phyloP scores from a whole-genome alignment of 2,329 filamentous ascomycete species.

The Chrysosporium queenslandicum region DNA sequence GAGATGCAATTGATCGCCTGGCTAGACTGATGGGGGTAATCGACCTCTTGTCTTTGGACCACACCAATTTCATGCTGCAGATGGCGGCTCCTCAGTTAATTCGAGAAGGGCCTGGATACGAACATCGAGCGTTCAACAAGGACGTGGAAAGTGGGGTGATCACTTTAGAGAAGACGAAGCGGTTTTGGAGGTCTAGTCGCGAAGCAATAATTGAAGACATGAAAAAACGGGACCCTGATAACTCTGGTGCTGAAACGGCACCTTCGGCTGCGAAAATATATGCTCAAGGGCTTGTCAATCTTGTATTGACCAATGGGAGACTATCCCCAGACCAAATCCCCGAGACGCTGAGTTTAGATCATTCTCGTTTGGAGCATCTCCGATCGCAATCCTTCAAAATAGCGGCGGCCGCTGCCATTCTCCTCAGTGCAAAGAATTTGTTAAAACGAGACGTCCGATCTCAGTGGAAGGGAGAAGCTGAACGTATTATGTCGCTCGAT shows the following conservation, averaged over 20 bases:
- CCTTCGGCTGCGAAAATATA: slow-evolving; percentile 42
- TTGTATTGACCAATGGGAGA: slow-evolving; percentile 45
- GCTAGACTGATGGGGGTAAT: slow-evolving; percentile 54
- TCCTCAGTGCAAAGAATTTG: slow-evolving; percentile 56
- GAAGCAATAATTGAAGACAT: slow-evolving; percentile 40
- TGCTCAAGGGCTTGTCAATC: slow-evolving; percentile 49
- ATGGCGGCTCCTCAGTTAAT: slow-evolving; percentile 51
- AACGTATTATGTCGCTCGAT: slow-evolving; percentile 46
- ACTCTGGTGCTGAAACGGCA: slow-evolving; percentile 27
- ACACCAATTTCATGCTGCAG: slow-evolving; percentile 56
- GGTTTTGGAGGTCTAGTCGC: slow-evolving; percentile 44
- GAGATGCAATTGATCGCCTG: slow-evolving; percentile 53
- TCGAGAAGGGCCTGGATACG: slow-evolving; percentile 52
- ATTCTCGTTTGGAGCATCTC: slow-evolving; percentile 43
- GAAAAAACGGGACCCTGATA: slow-evolving; percentile 38
- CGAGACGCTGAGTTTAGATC: slow-evolving; percentile 51
- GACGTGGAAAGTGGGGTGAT: slow-evolving; percentile 45
- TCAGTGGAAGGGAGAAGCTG: slow-evolving; percentile 54
- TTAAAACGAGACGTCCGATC: slow-evolving; percentile 55
- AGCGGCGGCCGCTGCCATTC: slow-evolving; percentile 51
- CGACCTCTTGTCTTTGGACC: slow-evolving; percentile 53
- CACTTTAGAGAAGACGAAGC: slow-evolving; percentile 43
- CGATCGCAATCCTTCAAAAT: slow-evolving; percentile 48
- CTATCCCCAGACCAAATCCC: slow-evolving; percentile 39
- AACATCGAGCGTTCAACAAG: slow-evolving; percentile 48